Evolutionary conservation across 2,329 filamentous ascomycete genomes (phyloP), one percentile per base, ranked within the genome.

Genomic region (Alternaria sp.): DNA sequence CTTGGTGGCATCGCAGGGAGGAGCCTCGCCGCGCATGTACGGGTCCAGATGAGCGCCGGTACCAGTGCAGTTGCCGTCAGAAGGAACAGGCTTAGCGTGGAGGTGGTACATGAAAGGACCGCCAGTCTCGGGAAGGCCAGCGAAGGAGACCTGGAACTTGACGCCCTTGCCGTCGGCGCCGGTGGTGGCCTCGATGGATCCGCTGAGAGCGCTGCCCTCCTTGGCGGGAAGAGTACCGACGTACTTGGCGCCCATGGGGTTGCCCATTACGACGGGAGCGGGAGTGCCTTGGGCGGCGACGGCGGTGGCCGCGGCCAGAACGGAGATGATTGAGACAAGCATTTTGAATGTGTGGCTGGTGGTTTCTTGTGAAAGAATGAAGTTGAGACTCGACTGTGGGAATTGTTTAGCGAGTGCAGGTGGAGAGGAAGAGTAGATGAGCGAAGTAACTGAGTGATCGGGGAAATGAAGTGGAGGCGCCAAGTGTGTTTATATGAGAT

Each of bases 51-150:
- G 81, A 26, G 75, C 79, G 45, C 78, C 77, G 19, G 81, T 78
- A 6, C 70, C 75, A 15, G 79, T 79, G 75, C 83, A 84, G 73
- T 82, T 83, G 65, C 82, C 81, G 54, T 80, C 74, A 3, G 74
- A 62, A 6, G 78, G 78, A 28, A 84, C 75, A 3, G 81, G 77
- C 69, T 78, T 79, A 63, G 80, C 76, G 75, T 84, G 81, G 65
- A 84, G 74, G 73, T 83, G 80, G 77, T 84, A 84, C 64, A 80
- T 74, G 75, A 83, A 84, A 10, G 82, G 82, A 32, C 82, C 82
- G 23, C 81, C 81, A 51, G 75, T 71, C 13, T 67, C 58, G 17
- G 83, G 83, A 17, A 85, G 74, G 51, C 80, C 80, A 55, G 71
- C 68, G 62, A 85, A 67, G 57, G 76, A 77, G 64, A 84, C 69